A percentile compares a stretch with the other conserved stretches of the same genome.
Conservation (phyloP, 768 basidiomycete species). For the Artomyces pyxidatus region DNA sequence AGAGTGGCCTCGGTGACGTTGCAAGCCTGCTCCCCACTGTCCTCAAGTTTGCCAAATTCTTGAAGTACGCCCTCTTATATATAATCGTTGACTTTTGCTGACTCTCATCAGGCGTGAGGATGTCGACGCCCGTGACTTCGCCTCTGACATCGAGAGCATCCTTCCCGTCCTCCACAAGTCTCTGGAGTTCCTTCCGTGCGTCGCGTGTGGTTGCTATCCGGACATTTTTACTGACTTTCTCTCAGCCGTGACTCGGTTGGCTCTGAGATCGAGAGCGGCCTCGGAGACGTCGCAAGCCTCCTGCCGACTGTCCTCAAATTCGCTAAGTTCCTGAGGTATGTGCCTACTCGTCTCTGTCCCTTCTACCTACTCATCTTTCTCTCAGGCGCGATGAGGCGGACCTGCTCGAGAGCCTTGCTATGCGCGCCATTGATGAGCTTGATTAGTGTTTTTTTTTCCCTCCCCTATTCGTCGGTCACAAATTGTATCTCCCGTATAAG, state of each 20-base stretch:
- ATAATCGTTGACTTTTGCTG: neutral
- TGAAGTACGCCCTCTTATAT: conserved; percentile 20
- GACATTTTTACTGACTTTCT: no score
- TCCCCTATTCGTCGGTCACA: no score
- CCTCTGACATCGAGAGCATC: neutral
- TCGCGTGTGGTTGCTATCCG: no score
- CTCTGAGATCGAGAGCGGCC: neutral
- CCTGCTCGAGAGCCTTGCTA: neutral
- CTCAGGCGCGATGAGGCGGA: neutral
- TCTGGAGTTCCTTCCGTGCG: no score
- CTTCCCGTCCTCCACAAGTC: no score
- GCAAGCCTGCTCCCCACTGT: conserved; percentile 38
- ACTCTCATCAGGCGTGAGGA: neutral
- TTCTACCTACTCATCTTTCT: neutral
- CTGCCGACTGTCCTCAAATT: neutral
- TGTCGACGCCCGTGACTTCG: neutral
- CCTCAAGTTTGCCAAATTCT: conserved; percentile 74
- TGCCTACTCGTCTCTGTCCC: neutral
- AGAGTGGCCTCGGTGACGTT: neutral
- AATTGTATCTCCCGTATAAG: no score
- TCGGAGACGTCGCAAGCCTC: neutral
- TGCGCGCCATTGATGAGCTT: neutral
- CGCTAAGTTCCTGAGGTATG: neutral
- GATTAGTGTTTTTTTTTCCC: no score
- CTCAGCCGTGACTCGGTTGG: no score